Evolutionary conservation across 768 basidiomycete genomes (phyloP).

Genomic region (Polyporus arcularius): DNA sequence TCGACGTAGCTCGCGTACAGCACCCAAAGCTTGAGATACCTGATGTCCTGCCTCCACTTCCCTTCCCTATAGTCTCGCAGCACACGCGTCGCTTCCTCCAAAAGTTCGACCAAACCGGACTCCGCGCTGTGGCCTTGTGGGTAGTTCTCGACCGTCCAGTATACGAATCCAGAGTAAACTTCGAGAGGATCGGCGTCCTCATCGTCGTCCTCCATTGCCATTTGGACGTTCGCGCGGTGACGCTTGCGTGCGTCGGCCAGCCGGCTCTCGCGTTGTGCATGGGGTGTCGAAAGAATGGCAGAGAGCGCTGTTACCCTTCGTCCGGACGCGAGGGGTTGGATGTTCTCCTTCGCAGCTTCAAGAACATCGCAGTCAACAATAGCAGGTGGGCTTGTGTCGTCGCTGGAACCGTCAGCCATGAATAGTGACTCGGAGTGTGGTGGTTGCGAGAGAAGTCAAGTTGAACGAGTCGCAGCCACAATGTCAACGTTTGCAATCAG

Average conservation of each 20-base stretch:
- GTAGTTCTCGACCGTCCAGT: conserved; percentile 94
- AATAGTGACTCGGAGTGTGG: background rate
- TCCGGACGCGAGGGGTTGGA: conserved; percentile 80
- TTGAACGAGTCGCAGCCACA: too few species aligned
- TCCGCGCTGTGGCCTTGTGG: conserved; percentile 89
- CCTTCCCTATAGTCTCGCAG: conserved; percentile 77
- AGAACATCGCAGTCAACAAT: conserved; percentile 82
- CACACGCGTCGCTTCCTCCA: conserved; percentile 89
- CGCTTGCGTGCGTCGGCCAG: conserved; percentile 65
- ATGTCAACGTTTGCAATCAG: too few species aligned
- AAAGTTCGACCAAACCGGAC: conserved; percentile 86
- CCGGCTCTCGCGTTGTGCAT: conserved; percentile 71
- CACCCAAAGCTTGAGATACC: conserved; percentile 93
- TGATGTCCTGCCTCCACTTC: conserved; percentile 74
- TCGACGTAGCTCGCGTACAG: conserved; percentile 93
- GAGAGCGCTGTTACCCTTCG: conserved; percentile 78
- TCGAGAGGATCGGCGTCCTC: conserved; percentile 77
- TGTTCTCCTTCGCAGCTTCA: conserved; percentile 85
- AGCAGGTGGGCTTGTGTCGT: conserved; percentile 31
- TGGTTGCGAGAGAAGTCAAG: too few species aligned
- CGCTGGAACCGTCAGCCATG: conserved; percentile 40
- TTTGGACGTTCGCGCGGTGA: conserved; percentile 70
- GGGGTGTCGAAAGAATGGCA: conserved; percentile 72
- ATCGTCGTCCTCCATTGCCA: conserved; percentile 73
- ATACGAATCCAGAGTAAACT: conserved; percentile 81